Base-by-base conservation (phyloP, 169 alveolate species). In the Cryptosporidium tyzzeri region DNA sequence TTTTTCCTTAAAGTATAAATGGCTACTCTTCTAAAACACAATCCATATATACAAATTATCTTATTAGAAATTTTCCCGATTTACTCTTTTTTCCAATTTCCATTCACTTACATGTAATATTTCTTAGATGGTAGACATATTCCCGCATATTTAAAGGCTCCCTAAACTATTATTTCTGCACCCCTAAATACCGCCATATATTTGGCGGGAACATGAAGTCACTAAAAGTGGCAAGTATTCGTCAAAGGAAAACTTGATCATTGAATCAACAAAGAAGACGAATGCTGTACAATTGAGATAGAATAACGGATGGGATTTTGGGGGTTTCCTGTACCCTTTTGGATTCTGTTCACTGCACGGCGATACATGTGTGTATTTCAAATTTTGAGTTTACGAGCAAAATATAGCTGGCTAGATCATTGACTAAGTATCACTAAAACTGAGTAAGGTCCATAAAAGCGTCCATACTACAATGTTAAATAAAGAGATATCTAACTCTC, bases 111-210 rank as follows among this genome's bases (percentile, higher is more conserved):
- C 71, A 73, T 73, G 71, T 73, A 73, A 26, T 41, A n/a, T 53
- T 53, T 73, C 58, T 59, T 73, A 73, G 86, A 73, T 73, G 85
- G 70, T 73, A 73, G 86, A 73, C 86, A 33, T 21, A 59, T 53
- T 33, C 33, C 21, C 9, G 71, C 33, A 31, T 3, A 48, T 48
- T 65, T 65, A 65, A 65, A 35, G 71, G 71, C 71, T n/a, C 71
- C 48, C 33, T 33, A 65, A 65, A 23, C 37, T 33, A 35, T 31
- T 65, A 31, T 26, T 33, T 65, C 71, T 65, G 71, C 71, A 65
- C 71, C 71, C 71, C 33, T 33, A 14, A 8, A 65, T 65, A 65
- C 71, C 71, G 71, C 71, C 71, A 65, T 5, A 10, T 33, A 8
- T 37, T 59, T 5, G 50, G 71, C 71, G 71, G 71, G 71, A 31